A percentile compares a stretch with the other conserved stretches of the same genome.
phyloP scores from a whole-genome alignment of 352 stramenopile genomes.

The Globisporangium carolinianum region DNA sequence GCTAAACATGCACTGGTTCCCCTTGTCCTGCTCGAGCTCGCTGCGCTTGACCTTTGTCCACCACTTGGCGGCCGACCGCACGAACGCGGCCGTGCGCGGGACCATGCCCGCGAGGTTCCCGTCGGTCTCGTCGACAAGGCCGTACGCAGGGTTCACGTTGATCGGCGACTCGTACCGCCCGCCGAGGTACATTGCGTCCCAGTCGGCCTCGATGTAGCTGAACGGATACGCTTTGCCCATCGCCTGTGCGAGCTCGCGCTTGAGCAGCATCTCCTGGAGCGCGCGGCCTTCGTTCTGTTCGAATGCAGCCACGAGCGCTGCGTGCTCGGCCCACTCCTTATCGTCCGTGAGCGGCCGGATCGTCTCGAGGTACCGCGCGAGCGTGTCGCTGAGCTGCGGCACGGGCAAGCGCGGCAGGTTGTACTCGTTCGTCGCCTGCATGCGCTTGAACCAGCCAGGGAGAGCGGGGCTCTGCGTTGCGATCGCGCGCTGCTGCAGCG shows the following conservation, averaged over 20 bases:
- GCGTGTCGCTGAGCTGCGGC: conserved; percentile 85
- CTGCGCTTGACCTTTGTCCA: conserved; percentile 85
- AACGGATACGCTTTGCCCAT: conserved; percentile 85
- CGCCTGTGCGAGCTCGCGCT: conserved; percentile 63
- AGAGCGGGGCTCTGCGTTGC: conserved; percentile 16
- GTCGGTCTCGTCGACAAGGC: conserved; percentile 73
- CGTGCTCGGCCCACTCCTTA: conserved; percentile 63
- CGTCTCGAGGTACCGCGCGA: conserved; percentile 76
- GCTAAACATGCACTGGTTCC: conserved; percentile 85
- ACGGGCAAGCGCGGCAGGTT: conserved; percentile 80
- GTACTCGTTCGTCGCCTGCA: conserved; percentile 72
- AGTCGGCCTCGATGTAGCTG: conserved; percentile 92
- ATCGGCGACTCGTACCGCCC: conserved; percentile 87
- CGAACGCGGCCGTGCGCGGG: conserved; percentile 67
- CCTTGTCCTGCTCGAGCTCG: conserved; percentile 81
- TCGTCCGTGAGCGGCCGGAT: conserved; percentile 71
- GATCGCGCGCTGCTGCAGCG: conserved; percentile 6
- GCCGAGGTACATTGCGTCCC: conserved; percentile 89
- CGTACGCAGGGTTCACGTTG: conserved; percentile 89
- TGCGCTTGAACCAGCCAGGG: conserved; percentile 60
- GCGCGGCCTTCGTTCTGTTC: conserved; percentile 36
- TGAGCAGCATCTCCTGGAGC: conserved; percentile 56
- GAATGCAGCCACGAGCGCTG: conserved; percentile 57
- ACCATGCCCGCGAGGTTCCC: conserved; percentile 64
- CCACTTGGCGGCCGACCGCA: conserved; percentile 83